Evolutionary conservation across 2,329 filamentous ascomycete species (phyloP).

Genomic region (Epichloe baconii): DNA sequence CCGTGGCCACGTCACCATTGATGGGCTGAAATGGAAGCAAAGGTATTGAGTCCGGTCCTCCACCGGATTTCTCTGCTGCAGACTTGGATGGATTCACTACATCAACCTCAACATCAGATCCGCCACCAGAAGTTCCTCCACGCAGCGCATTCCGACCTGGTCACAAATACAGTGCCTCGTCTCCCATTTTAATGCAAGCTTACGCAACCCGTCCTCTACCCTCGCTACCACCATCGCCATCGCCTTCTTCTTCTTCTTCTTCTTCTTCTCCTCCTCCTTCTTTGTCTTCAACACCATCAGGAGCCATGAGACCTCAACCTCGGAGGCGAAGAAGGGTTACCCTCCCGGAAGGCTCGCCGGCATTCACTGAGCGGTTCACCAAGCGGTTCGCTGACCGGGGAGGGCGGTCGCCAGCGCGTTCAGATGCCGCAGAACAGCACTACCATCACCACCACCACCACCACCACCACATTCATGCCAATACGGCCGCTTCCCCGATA

Average conservation of each 20-base stretch:
- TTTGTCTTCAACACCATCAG: neutral
- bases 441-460: neutral
- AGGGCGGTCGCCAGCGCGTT: neutral
- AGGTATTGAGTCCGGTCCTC: neutral
- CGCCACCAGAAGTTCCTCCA: neutral
- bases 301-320: neutral
- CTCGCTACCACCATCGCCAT: conserved; percentile 7
- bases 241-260: too few species aligned
- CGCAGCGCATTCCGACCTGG: neutral
- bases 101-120: neutral
- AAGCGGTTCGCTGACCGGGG: neutral
- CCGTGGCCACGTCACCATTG: neutral
- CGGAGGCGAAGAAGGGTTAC: neutral
- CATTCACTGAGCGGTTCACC: neutral
- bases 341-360: neutral
- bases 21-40: neutral
- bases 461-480: neutral
- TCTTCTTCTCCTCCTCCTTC: neutral
- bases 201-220: conserved; percentile 12
- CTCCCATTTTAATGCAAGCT: conserved; percentile 4
- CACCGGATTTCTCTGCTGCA: neutral
- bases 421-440: neutral
- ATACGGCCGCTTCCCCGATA: neutral
- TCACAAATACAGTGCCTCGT: conserved; percentile 3
- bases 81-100: neutral